phyloP scores from a whole-genome alignment of 2,329 filamentous ascomycete genomes.

The Hypoxylon sp. region DNA sequence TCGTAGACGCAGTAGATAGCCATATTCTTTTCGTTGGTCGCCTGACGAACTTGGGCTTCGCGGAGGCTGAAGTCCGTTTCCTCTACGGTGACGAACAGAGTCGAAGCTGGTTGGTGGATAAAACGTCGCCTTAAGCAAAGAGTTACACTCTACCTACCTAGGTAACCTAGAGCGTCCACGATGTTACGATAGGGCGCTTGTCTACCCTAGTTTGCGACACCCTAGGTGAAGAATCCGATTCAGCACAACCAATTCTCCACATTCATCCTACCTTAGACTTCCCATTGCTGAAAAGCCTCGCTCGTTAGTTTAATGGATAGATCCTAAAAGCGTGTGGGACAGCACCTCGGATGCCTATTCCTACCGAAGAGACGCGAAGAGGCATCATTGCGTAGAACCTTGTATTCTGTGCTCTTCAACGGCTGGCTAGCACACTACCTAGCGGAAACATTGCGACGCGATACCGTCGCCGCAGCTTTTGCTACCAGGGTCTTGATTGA shows the following conservation, averaged over 20 bases:
- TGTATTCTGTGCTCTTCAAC: neutral
- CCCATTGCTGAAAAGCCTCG: neutral
- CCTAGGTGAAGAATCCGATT: constrained; percentile 5
- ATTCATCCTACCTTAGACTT: neutral
- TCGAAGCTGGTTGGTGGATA: constrained; percentile 10
- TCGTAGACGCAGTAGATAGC: neutral
- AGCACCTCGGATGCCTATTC: neutral
- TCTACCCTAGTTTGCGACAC: neutral
- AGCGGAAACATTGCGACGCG: constrained; percentile 1
- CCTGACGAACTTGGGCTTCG: neutral
- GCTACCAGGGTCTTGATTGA: neutral
- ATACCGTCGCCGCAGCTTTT: neutral
- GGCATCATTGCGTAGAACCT: neutral
- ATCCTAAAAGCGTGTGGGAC: neutral
- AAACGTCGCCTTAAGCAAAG: neutral
- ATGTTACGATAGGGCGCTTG: constrained; percentile 2
- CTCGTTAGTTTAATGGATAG: neutral
- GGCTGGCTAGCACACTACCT: neutral
- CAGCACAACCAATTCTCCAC: neutral
- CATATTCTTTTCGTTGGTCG: neutral
- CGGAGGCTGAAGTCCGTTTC: constrained; percentile 8
- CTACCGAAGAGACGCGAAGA: neutral
- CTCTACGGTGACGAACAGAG: neutral
- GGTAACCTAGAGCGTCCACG: neutral
- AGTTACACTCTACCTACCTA: too few relatives aligned